Conservation (phyloP, 345 rosid species). For the Pseudoturritis turrita region DNA sequence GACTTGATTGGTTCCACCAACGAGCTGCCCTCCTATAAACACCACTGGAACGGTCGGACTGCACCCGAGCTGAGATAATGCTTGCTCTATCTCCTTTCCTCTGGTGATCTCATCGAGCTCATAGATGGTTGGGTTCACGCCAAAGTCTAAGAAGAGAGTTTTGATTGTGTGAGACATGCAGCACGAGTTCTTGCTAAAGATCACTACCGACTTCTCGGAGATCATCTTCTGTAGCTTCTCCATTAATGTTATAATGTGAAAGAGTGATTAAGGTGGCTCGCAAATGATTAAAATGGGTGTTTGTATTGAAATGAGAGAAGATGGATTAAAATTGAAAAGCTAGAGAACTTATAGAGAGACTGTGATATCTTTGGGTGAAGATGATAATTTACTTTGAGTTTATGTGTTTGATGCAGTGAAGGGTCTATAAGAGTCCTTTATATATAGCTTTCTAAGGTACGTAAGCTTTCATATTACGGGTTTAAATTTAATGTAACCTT, state of each 20-base stretch:
- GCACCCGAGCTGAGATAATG: conserved; percentile 59
- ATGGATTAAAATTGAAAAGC: neutral
- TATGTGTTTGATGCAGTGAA: conserved; percentile 1
- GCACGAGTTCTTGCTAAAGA: conserved; percentile 71
- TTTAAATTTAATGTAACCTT: neutral
- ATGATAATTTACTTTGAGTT: conserved; percentile 2
- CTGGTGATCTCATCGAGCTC: conserved; percentile 66
- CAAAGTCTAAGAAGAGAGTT: conserved; percentile 61
- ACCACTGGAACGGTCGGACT: conserved; percentile 63
- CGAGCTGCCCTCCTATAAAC: conserved; percentile 75
- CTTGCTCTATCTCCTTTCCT: conserved; percentile 74
- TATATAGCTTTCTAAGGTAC: conserved; percentile 10
- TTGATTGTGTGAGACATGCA: conserved; percentile 71
- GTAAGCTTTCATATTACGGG: neutral
- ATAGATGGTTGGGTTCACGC: conserved; percentile 58
- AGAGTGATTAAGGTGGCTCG: neutral
- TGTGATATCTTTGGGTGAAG: conserved; percentile 3
- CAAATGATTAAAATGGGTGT: too few relatives aligned
- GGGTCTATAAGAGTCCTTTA: neutral
- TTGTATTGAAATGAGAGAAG: too few relatives aligned
- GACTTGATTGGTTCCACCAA: conserved; percentile 79
- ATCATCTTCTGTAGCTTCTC: conserved; percentile 56
- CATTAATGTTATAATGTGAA: conserved; percentile 28
- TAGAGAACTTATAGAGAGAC: neutral
- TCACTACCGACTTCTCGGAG: conserved; percentile 74